These are phyloP conservation scores for Xylariaceae sp. DNA, from an alignment of 2,329 filamentous ascomycete genomes.

Conservation along the genomic window DNA sequence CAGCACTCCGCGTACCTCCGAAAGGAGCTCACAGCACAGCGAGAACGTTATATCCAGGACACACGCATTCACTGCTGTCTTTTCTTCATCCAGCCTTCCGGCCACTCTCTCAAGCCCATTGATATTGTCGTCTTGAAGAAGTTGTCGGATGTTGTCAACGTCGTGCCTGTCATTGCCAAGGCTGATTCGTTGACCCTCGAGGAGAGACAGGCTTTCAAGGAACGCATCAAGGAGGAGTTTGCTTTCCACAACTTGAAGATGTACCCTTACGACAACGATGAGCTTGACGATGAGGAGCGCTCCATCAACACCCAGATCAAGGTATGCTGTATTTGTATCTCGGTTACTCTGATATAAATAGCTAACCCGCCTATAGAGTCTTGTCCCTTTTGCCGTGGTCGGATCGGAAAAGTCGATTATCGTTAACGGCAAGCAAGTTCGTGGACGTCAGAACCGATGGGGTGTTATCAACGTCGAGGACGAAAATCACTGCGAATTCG, in stretches of 20 bases:
- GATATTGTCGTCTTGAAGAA: conserved; percentile 99
- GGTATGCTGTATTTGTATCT: conserved; percentile 45
- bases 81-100: conserved; percentile 99
- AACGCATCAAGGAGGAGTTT: conserved; percentile 99
- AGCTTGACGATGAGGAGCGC: conserved; percentile 95
- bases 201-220: conserved; percentile 95
- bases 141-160: conserved; percentile 97
- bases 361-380: conserved; percentile 55
- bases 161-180: conserved; percentile 98
- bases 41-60: conserved; percentile 98
- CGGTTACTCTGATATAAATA: background rate
- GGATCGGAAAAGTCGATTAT: conserved; percentile 98
- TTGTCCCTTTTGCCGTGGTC: conserved; percentile 95
- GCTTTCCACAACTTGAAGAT: conserved; percentile 99
- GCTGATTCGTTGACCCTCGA: conserved; percentile 93
- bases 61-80: conserved; percentile 98
- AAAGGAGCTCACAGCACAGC: conserved; percentile 98
- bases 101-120: conserved; percentile 97
- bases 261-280: conserved; percentile 99
- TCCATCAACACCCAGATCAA: conserved; percentile 93
- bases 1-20: conserved; percentile 98
- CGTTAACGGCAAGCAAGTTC: conserved; percentile 94
- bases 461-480: conserved; percentile 99
- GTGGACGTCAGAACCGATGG: conserved; percentile 97
- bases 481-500: conserved; percentile 98